These are phyloP conservation scores for Croton laevigatus DNA, from an alignment of 441 rosid species.

Conservation along the genomic window DNA sequence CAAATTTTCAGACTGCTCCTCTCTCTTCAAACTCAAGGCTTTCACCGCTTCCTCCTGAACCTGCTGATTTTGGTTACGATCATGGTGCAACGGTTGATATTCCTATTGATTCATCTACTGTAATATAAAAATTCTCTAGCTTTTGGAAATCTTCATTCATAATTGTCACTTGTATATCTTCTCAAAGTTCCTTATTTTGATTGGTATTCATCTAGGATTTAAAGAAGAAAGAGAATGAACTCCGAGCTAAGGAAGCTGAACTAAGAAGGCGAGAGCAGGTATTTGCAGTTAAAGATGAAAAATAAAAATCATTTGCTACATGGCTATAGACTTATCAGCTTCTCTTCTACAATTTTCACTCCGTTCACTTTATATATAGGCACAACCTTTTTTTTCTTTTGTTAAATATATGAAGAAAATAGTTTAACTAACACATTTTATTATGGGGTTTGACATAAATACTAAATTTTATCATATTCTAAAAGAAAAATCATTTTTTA, in stretches of 20 bases:
- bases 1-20: slow-evolving; percentile 48
- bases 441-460: too few species aligned
- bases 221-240: slow-evolving; percentile 84
- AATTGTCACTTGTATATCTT: slow-evolving; percentile 6
- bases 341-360: not conserved
- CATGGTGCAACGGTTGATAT: slow-evolving; percentile 71
- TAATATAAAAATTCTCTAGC: slow-evolving; percentile 37
- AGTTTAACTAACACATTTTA: too few species aligned
- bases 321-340: not conserved
- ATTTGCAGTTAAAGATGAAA: slow-evolving; percentile 1
- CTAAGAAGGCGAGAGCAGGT: slow-evolving; percentile 78
- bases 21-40: slow-evolving; percentile 69
- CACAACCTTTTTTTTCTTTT: too few species aligned
- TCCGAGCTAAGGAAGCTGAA: slow-evolving; percentile 85
- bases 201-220: slow-evolving; percentile 48
- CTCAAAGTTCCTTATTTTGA: slow-evolving; percentile 13
- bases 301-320: not conserved
- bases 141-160: slow-evolving; percentile 23
- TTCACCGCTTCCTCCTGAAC: slow-evolving; percentile 84
- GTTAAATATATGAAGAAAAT: too few species aligned
- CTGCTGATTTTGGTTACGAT: slow-evolving; percentile 66
- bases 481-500: too few species aligned
- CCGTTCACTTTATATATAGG: too few species aligned
- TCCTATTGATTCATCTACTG: slow-evolving; percentile 64
- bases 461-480: too few species aligned